A percentile compares a stretch with the other conserved stretches of the same genome.
These are phyloP conservation scores for Globisporangium carolinianum DNA, from an alignment of 352 stramenopile genomes.

Conservation along the genomic window DNA sequence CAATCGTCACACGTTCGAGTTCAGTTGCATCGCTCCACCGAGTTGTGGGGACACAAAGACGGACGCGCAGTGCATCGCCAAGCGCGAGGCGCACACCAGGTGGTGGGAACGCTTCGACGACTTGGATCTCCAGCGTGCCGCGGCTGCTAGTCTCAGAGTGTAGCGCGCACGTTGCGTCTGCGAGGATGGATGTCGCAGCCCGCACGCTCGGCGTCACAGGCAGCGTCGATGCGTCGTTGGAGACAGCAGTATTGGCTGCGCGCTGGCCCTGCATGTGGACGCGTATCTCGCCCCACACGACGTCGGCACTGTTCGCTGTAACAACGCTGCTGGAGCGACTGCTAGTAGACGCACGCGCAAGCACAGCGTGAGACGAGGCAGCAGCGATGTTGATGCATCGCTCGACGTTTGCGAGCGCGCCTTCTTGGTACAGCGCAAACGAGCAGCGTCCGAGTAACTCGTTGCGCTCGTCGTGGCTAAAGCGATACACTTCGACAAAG, in stretches of 20 bases:
- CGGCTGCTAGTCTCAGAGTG: not conserved
- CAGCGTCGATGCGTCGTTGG: not conserved
- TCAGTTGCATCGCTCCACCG: conserved; percentile 4
- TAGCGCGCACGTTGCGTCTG: not conserved
- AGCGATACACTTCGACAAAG: conserved; percentile 12
- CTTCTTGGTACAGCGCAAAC: not conserved
- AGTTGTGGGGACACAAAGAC: not conserved
- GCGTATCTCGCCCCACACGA: not conserved
- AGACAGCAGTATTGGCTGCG: too few species aligned
- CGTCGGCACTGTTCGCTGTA: not conserved
- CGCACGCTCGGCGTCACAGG: not conserved
- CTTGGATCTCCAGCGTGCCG: conserved; percentile 3
- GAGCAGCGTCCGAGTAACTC: conserved; percentile 4
- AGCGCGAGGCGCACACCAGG: not conserved
- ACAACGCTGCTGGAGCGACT: not conserved
- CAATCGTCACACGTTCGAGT: not conserved
- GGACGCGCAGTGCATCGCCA: not conserved
- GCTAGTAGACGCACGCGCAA: too few species aligned
- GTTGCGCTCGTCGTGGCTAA: conserved; percentile 8
- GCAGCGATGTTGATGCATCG: not conserved
- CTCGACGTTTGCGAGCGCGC: not conserved
- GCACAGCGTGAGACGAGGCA: not conserved
- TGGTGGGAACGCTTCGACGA: conserved; percentile 6
- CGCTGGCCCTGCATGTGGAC: not conserved
- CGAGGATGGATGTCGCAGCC: conserved; percentile 5